Percentiles rank a stretch among this genome's conserved stretches.
Evolutionary conservation across 805 yeast species (phyloP).

Genomic region (Yarrowia sp.): DNA sequence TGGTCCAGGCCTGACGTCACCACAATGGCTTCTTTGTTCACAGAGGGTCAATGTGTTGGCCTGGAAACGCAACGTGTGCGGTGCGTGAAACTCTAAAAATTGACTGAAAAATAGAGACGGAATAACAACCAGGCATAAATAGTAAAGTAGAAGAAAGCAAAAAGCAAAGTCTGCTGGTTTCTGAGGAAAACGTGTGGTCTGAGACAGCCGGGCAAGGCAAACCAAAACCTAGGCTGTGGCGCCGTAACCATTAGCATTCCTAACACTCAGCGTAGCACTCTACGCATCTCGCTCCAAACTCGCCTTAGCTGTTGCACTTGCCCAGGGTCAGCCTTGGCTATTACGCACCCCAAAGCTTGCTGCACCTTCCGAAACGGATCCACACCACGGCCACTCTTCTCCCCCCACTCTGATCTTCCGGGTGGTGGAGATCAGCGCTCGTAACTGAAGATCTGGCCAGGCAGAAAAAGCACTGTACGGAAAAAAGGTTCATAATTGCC

Average conservation of each 20-base stretch:
- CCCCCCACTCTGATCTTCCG: slow-evolving; percentile 18
- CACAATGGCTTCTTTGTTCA: slow-evolving; percentile 17
- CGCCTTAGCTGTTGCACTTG: no score
- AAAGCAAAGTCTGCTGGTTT: background rate
- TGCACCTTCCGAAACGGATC: no score
- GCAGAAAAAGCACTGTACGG: background rate
- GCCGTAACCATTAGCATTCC: no score
- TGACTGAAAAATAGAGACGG: slow-evolving; percentile 5
- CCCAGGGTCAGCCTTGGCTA: no score
- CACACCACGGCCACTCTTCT: no score
- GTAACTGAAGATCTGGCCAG: slow-evolving; percentile 7
- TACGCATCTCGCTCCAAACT: no score
- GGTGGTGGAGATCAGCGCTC: background rate
- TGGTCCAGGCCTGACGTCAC: slow-evolving; percentile 9
- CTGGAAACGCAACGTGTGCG: slow-evolving; percentile 21
- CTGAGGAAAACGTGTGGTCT: background rate
- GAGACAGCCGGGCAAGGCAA: no score
- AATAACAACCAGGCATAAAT: background rate
- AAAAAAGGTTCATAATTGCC: background rate
- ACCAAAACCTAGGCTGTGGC: no score
- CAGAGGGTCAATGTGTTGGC: slow-evolving; percentile 22
- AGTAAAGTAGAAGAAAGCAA: no score
- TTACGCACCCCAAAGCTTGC: no score
- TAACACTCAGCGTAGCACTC: no score
- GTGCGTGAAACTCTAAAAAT: background rate